Conservation (phyloP, 2,329 filamentous ascomycete genomes). For the Knoxdaviesia proteae region DNA sequence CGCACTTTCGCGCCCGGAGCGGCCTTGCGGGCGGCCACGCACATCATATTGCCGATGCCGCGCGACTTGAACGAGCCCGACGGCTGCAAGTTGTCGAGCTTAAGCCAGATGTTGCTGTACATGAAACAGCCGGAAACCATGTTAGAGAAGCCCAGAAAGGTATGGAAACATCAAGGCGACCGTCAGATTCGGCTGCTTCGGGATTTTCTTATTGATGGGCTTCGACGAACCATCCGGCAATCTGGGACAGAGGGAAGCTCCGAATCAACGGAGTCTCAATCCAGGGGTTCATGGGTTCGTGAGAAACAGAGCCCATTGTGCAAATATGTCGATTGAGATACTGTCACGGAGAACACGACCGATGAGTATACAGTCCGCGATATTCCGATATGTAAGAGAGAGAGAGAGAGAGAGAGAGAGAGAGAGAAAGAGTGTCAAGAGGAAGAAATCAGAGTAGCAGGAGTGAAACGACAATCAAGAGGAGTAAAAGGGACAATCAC, state of each 20-base stretch:
- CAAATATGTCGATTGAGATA: background rate
- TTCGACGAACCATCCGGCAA: slow-evolving; percentile 42
- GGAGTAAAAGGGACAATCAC: no score
- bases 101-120: slow-evolving; percentile 52
- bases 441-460: no score
- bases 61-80: slow-evolving; percentile 70
- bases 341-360: no score
- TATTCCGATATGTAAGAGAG: background rate
- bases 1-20: slow-evolving; percentile 21
- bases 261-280: slow-evolving; percentile 50
- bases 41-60: slow-evolving; percentile 51
- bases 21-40: slow-evolving; percentile 1
- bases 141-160: background rate
- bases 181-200: background rate
- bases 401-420: background rate
- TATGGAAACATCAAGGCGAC: background rate
- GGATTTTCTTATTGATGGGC: background rate
- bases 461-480: no score
- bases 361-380: no score
- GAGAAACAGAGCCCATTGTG: slow-evolving; percentile 19
- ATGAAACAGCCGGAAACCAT: background rate
- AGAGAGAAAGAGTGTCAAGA: background rate
- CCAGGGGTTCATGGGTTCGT: slow-evolving; percentile 35
- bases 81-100: slow-evolving; percentile 65
- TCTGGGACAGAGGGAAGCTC: slow-evolving; percentile 43